phyloP scores from a whole-genome alignment of 352 stramenopile genomes.

The Pythium scleroteichum region DNA sequence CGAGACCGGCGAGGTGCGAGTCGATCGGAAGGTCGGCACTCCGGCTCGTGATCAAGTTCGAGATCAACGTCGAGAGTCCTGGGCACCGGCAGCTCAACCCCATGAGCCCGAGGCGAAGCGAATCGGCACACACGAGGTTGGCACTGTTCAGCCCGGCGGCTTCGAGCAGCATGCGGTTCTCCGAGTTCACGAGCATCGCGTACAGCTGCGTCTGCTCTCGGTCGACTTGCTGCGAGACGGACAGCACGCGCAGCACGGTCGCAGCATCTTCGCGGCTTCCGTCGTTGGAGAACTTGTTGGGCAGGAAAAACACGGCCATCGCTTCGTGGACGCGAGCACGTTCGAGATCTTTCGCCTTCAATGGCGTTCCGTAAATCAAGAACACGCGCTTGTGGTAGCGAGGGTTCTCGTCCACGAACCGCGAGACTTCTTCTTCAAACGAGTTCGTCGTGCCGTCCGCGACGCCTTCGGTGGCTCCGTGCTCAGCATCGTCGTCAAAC shows the following conservation, averaged over 20 bases:
- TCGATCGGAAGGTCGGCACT: conserved; percentile 42
- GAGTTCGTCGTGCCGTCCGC: conserved; percentile 24
- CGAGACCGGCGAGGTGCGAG: not conserved
- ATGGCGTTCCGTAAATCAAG: conserved; percentile 70
- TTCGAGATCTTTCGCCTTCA: conserved; percentile 54
- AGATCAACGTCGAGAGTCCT: conserved; percentile 80
- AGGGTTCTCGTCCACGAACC: conserved; percentile 70
- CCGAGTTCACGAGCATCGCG: conserved; percentile 83
- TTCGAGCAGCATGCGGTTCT: conserved; percentile 78
- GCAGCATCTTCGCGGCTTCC: conserved; percentile 80
- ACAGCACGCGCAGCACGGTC: conserved; percentile 80
- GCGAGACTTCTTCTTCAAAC: conserved; percentile 65
- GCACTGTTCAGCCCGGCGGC: conserved; percentile 68
- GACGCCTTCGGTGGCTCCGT: not conserved
- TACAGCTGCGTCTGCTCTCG: conserved; percentile 67
- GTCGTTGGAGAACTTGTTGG: conserved; percentile 81
- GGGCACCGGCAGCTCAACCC: conserved; percentile 81
- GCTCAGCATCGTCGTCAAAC: conserved; percentile 52
- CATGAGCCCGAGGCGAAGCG: conserved; percentile 83
- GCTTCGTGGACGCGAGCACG: conserved; percentile 63
- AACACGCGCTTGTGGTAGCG: conserved; percentile 81
- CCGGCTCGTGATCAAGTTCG: conserved; percentile 81
- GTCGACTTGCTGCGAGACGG: conserved; percentile 63
- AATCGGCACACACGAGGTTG: conserved; percentile 78
- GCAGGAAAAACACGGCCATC: conserved; percentile 82